phyloP scores from a whole-genome alignment of 2,329 filamentous ascomycete species.

The Pseudocercospora musae region DNA sequence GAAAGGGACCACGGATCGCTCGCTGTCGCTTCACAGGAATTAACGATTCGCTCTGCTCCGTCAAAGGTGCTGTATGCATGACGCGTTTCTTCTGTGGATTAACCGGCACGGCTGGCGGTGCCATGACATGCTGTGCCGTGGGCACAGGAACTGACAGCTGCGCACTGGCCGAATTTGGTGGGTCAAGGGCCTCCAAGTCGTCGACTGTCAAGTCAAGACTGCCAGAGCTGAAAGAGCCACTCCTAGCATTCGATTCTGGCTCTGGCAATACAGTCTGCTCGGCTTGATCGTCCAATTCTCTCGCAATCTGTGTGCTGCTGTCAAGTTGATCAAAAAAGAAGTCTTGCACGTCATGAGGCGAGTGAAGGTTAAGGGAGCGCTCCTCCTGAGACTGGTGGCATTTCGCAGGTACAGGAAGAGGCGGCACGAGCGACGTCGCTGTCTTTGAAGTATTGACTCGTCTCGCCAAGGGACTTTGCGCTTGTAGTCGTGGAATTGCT shows the following conservation, averaged over 20 bases:
- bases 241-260: not conserved
- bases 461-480: not conserved
- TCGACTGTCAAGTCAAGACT: slow-evolving; percentile 42
- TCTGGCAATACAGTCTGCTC: not conserved
- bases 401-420: slow-evolving; percentile 2
- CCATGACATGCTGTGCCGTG: not conserved
- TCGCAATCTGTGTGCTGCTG: slow-evolving; percentile 46
- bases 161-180: slow-evolving; percentile 9
- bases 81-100: not conserved
- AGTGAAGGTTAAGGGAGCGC: not conserved
- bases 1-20: slow-evolving; percentile 17
- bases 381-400: not conserved
- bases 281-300: slow-evolving; percentile 37
- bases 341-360: slow-evolving; percentile 23
- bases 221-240: slow-evolving; percentile 38
- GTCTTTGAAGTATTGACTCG: not conserved
- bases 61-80: not conserved
- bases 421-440: slow-evolving; percentile 8
- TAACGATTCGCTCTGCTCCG: not conserved
- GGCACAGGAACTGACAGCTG: not conserved
- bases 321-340: slow-evolving; percentile 43
- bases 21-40: not conserved
- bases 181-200: slow-evolving; percentile 39
- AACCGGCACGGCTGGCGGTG: slow-evolving; percentile 1
- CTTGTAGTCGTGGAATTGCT: not conserved